Base-by-base conservation (phyloP, 441 rosid species). In the Euphorbia schlechtendalii region DNA sequence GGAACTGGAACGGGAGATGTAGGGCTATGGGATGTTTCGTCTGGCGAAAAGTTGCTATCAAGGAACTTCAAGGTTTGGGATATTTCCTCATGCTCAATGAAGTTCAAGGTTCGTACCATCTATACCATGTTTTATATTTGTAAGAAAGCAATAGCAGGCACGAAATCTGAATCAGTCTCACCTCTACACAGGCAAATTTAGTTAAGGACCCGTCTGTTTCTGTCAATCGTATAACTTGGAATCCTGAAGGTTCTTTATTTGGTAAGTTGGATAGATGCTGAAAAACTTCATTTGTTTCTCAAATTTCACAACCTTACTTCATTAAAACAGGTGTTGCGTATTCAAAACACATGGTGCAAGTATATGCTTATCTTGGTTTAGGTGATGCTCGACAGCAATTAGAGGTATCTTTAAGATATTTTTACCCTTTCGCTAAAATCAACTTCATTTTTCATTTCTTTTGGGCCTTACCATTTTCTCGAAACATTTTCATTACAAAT, bases 1-100 rank as follows among this genome's bases (percentile, higher is more conserved):
- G 87, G 90, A 72, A 78, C 81, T 63, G 55, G 46, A 27, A 63
- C 72, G 20, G 88, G 88, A 17, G 83, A 74, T 48, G 66, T 81
- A 67, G 66, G 73, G 15, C 27, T 84, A 51, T 84, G 88, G 88
- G 86, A 84, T 27, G 74, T 76, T 66, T 45, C 61, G 59, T 76
- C 78, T 24, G 70, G 76, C 60, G 68, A 68, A 24, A 79, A 68
- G 30, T 55, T 73, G 60, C 61, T 77, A 68, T 69, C 72, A 36
- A 79, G 69, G 66, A 77, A 66, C 67, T 84, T 84, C 27, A 77
- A 27, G 65, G 82, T 84, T 59, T 84, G 89, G 86, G 66, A 80
- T 48, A 67, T 80, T 56, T 70, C 52, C 52, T 69, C 72, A 60
- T 81, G 84, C 74, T 73, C 85, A 28, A 65, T 45, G 71, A 62